These are phyloP conservation scores for Coniochaeta sp. DNA, from an alignment of 2,329 filamentous ascomycete genomes.

Conservation along the genomic window DNA sequence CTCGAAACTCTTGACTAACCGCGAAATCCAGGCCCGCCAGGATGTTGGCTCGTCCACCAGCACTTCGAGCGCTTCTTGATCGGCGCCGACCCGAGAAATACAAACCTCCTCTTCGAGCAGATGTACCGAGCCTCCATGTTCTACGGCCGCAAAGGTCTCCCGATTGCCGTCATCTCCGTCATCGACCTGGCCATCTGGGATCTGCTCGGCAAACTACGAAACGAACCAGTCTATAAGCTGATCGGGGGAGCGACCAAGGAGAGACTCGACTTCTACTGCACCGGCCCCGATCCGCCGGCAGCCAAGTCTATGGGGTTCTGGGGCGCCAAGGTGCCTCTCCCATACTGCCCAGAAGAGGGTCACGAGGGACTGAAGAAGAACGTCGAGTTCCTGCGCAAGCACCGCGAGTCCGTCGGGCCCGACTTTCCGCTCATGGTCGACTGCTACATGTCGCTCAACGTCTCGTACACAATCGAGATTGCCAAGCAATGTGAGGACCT, in stretches of 20 bases:
- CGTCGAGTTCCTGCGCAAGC: slow-evolving; percentile 77
- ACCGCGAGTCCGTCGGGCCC: slow-evolving; percentile 76
- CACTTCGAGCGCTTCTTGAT: slow-evolving; percentile 91
- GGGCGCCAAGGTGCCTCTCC: slow-evolving; percentile 83
- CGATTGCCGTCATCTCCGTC: slow-evolving; percentile 85
- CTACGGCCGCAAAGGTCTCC: slow-evolving; percentile 88
- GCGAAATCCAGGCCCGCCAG: slow-evolving; percentile 58
- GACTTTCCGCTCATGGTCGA: slow-evolving; percentile 93
- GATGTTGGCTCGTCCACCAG: slow-evolving; percentile 88
- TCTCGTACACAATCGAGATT: slow-evolving; percentile 86
- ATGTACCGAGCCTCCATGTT: slow-evolving; percentile 97
- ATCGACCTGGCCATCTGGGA: slow-evolving; percentile 94
- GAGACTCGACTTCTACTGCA: slow-evolving; percentile 88
- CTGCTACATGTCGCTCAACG: slow-evolving; percentile 95
- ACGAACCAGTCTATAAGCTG: slow-evolving; percentile 89
- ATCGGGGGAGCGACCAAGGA: slow-evolving; percentile 86
- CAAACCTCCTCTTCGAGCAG: slow-evolving; percentile 87
- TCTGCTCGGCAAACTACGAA: slow-evolving; percentile 80
- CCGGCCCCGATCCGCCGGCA: slow-evolving; percentile 73
- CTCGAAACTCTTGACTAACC: not conserved
- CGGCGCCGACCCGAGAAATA: slow-evolving; percentile 82
- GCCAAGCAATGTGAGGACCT: slow-evolving; percentile 77
- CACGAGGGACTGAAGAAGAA: slow-evolving; percentile 79
- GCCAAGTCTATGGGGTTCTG: slow-evolving; percentile 84
- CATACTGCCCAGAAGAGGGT: slow-evolving; percentile 84